phyloP scores from a whole-genome alignment of 2,329 filamentous ascomycete genomes.

The Escovopsis sp. region DNA sequence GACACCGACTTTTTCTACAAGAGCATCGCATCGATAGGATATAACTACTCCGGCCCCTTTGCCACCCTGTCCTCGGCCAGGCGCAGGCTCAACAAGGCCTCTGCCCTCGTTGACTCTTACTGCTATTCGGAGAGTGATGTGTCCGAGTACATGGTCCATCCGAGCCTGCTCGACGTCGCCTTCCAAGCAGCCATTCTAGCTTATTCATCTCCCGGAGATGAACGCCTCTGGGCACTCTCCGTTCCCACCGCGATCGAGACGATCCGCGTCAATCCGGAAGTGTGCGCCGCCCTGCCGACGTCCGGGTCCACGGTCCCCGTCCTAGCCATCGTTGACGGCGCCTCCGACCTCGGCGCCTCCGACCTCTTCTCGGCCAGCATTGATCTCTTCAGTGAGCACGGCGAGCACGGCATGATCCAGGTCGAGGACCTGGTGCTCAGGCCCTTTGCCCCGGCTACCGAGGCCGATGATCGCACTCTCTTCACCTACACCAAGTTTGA shows the following conservation, averaged over 20 bases:
- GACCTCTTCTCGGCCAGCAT: slow-evolving; percentile 1
- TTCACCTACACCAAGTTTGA: slow-evolving; percentile 7
- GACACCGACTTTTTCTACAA: slow-evolving; percentile 10
- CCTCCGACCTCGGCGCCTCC: background rate
- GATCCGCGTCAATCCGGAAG: slow-evolving; percentile 8
- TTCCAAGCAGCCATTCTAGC: slow-evolving; percentile 19
- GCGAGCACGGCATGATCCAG: slow-evolving; percentile 5
- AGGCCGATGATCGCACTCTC: slow-evolving; percentile 8
- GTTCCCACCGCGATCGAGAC: slow-evolving; percentile 14
- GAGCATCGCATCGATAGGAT: slow-evolving; percentile 8
- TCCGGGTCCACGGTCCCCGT: background rate
- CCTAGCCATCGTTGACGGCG: too few relatives aligned
- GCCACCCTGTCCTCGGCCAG: slow-evolving; percentile 5
- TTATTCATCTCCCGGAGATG: slow-evolving; percentile 15
- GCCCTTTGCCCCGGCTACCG: slow-evolving; percentile 8
- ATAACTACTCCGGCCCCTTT: slow-evolving; percentile 10
- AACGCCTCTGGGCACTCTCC: slow-evolving; percentile 15
- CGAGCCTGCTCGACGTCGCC: slow-evolving; percentile 16
- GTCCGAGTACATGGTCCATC: slow-evolving; percentile 14
- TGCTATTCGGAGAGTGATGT: background rate
- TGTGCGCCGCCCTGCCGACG: background rate
- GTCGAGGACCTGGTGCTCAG: slow-evolving; percentile 8
- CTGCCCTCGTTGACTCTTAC: background rate
- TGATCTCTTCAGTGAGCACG: slow-evolving; percentile 7
- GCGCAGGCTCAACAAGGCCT: slow-evolving; percentile 6